Percentiles rank a stretch among this genome's conserved stretches.
These are phyloP conservation scores for Exophiala mesophila DNA, from an alignment of 2,329 filamentous ascomycete genomes.

Conservation along the genomic window DNA sequence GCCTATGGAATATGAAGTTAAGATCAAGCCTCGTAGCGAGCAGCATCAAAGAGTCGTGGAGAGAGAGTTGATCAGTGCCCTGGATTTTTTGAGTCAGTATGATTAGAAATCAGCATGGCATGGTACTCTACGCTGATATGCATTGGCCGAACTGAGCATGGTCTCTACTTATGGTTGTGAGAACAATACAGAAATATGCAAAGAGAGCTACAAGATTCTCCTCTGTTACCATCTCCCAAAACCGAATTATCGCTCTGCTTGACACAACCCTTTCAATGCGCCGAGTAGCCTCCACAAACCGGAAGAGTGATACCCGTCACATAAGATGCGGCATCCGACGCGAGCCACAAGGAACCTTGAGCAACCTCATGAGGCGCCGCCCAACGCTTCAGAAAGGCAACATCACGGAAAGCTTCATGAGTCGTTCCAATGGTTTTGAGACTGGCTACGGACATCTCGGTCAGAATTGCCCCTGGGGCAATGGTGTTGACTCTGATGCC, in stretches of 20 bases:
- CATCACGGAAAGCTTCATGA: slow-evolving; percentile 21
- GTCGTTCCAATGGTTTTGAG: slow-evolving; percentile 22
- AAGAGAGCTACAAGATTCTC: too few relatives aligned
- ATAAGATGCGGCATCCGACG: slow-evolving; percentile 31
- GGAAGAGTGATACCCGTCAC: slow-evolving; percentile 31
- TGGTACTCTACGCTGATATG: too few relatives aligned
- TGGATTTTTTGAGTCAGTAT: slow-evolving; percentile 11
- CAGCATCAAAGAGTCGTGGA: slow-evolving; percentile 1
- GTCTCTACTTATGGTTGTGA: too few relatives aligned
- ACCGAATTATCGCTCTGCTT: too few relatives aligned
- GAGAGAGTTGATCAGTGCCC: slow-evolving; percentile 5
- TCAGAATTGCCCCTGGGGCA: slow-evolving; percentile 5
- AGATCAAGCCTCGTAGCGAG: slow-evolving; percentile 6
- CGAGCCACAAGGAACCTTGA: slow-evolving; percentile 34
- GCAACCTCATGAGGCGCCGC: slow-evolving; percentile 30
- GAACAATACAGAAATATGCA: too few relatives aligned
- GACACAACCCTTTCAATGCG: too few relatives aligned
- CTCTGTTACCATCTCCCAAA: too few relatives aligned
- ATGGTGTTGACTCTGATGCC: slow-evolving; percentile 35
- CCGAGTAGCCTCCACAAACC: slow-evolving; percentile 29
- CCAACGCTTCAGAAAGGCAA: slow-evolving; percentile 7
- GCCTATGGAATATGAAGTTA: slow-evolving; percentile 9
- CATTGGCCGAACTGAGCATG: too few relatives aligned
- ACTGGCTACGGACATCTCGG: slow-evolving; percentile 6
- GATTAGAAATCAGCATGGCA: too few relatives aligned